Evolutionary conservation across 441 rosid genomes (phyloP).

Genomic region (Cnidoscolus chayamansa): DNA sequence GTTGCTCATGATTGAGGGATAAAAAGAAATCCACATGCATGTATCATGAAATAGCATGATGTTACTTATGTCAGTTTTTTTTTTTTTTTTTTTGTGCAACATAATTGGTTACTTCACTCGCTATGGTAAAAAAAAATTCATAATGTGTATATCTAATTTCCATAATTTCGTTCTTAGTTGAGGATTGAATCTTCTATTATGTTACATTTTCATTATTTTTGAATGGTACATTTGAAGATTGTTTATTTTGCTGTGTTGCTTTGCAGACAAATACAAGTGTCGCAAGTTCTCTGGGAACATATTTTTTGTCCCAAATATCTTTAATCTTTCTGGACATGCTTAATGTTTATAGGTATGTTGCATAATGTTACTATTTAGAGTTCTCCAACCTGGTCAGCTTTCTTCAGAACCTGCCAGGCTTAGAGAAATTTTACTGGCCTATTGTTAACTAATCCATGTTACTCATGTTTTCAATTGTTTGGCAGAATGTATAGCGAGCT

Average conservation of each 20-base stretch:
- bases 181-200: neutral
- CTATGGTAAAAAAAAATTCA: neutral
- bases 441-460: conserved; percentile 4
- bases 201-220: neutral
- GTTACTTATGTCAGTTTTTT: neutral
- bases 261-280: conserved; percentile 99
- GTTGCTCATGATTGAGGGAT: neutral
- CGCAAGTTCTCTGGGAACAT: conserved; percentile 91
- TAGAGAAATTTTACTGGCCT: neutral
- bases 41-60: neutral
- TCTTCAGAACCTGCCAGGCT: neutral
- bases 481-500: conserved; percentile 99
- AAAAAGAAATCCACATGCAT: no score
- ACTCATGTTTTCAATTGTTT: conserved; percentile 10
- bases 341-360: conserved; percentile 83
- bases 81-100: neutral
- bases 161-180: neutral
- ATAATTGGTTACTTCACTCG: neutral
- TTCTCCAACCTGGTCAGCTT: neutral
- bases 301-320: conserved; percentile 84
- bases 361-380: neutral
- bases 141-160: neutral
- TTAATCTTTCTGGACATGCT: conserved; percentile 98
- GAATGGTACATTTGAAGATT: neutral
- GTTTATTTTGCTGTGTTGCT: conserved; percentile 9